Evolutionary conservation across 495 filamentous ascomycete genomes (phyloP).

Genomic region (Lasiosphaeria hispida): DNA sequence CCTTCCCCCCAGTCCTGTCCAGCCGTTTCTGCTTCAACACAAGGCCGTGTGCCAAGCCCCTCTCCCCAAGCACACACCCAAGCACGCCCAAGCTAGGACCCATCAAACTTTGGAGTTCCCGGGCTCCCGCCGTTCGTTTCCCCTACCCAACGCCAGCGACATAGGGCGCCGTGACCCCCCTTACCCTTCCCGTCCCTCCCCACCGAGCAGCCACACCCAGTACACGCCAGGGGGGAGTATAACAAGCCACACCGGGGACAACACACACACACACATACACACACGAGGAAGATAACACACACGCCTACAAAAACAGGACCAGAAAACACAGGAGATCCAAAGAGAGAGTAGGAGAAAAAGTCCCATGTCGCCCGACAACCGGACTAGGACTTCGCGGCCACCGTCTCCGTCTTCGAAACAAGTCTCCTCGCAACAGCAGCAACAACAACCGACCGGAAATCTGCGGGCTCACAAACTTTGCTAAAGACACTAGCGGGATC

Average conservation of each 20-base stretch:
- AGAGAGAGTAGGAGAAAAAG: no score
- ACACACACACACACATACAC: neutral
- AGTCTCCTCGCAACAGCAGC: no score
- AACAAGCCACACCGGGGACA: conserved; percentile 17
- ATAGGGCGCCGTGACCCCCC: no score
- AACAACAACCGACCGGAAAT: no score
- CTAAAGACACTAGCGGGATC: no score
- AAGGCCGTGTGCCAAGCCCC: no score
- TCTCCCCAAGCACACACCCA: no score
- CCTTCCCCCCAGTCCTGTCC: neutral
- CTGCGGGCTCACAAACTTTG: no score
- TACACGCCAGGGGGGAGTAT: neutral
- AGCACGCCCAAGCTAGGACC: conserved; percentile 1
- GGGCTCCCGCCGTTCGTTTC: neutral
- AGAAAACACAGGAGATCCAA: no score
- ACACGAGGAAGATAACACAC: neutral
- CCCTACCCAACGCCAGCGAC: neutral
- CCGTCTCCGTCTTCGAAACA: conserved; percentile 7
- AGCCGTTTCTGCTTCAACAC: no score
- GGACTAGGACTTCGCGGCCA: neutral
- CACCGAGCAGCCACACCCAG: conserved; percentile 3
- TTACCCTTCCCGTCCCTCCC: neutral
- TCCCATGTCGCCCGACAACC: conserved; percentile 18
- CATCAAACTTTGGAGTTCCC: neutral
- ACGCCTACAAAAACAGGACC: no score